Conservation (phyloP, 345 rosid genomes). For the Pugionium cornutum region DNA sequence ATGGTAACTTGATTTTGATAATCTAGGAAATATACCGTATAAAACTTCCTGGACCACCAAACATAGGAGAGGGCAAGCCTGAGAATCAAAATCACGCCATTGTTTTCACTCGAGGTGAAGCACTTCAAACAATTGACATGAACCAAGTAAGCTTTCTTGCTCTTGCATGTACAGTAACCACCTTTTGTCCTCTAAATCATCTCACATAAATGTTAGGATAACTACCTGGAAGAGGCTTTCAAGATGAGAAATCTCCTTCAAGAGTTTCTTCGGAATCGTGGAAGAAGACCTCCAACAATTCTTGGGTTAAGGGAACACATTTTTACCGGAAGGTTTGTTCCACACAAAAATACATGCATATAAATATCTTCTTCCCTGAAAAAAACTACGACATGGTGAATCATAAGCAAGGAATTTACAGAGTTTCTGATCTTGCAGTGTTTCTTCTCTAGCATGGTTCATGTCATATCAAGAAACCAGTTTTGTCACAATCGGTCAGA, state of each 20-base stretch:
- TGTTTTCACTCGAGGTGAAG: conserved; percentile 93
- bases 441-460: conserved; percentile 97
- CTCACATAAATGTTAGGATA: conserved; percentile 57
- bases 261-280: conserved; percentile 75
- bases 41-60: conserved; percentile 94
- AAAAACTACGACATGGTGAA: conserved; percentile 4
- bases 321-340: conserved; percentile 87
- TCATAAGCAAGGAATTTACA: conserved; percentile 18
- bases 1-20: conserved; percentile 9
- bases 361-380: not conserved
- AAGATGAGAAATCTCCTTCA: conserved; percentile 97
- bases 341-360: not conserved
- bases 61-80: conserved; percentile 96
- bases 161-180: conserved; percentile 12
- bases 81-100: conserved; percentile 97
- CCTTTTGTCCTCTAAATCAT: conserved; percentile 31
- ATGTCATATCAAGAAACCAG: conserved; percentile 99
- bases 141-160: conserved; percentile 65
- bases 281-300: conserved; percentile 77
- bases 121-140: conserved; percentile 96
- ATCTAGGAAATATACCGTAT: conserved; percentile 80
- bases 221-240: conserved; percentile 88
- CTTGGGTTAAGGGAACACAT: conserved; percentile 93
- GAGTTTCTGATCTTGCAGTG: conserved; percentile 56
- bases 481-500: conserved; percentile 95